phyloP scores from a whole-genome alignment of 2,329 filamentous ascomycete species.

The Aspergillus sclerotialis region DNA sequence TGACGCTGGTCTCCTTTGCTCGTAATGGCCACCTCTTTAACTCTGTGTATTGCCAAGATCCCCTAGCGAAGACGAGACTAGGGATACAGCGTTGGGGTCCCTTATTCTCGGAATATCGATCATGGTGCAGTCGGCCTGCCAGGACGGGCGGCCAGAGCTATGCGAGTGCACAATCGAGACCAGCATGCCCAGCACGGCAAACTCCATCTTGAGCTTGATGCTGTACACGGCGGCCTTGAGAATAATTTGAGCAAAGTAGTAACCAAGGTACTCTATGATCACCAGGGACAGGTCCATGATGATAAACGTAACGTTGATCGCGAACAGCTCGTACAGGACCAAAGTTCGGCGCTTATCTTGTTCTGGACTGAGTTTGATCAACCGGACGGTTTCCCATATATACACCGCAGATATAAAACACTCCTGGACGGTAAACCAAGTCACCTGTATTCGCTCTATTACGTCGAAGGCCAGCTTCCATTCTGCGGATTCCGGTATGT shows the following conservation, averaged over 20 bases:
- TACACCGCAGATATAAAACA: conserved; percentile 44
- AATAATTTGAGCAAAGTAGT: conserved; percentile 39
- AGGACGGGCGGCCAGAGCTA: conserved; percentile 23
- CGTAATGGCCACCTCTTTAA: too few species aligned
- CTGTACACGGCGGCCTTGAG: conserved; percentile 43
- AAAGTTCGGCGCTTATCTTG: conserved; percentile 29
- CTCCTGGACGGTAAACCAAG: conserved; percentile 39
- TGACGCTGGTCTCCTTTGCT: too few species aligned
- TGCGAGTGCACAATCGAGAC: conserved; percentile 31
- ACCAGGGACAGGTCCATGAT: conserved; percentile 39
- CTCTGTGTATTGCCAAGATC: too few species aligned
- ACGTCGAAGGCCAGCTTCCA: conserved; percentile 37
- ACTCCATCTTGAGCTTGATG: conserved; percentile 45
- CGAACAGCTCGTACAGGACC: conserved; percentile 42
- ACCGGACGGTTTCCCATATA: conserved; percentile 45
- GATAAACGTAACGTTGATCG: conserved; percentile 44
- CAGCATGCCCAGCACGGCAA: conserved; percentile 40
- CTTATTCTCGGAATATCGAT: too few species aligned
- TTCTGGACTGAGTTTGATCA: conserved; percentile 29
- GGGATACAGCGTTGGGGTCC: too few species aligned
- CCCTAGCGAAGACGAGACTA: too few species aligned
- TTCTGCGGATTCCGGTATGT: conserved; percentile 10
- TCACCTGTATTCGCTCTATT: conserved; percentile 36
- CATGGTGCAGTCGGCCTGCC: background rate
- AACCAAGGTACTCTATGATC: conserved; percentile 36